Evolutionary conservation across 1,139 yeast genomes (phyloP).

Genomic region (Saccharomyces hybrid): DNA sequence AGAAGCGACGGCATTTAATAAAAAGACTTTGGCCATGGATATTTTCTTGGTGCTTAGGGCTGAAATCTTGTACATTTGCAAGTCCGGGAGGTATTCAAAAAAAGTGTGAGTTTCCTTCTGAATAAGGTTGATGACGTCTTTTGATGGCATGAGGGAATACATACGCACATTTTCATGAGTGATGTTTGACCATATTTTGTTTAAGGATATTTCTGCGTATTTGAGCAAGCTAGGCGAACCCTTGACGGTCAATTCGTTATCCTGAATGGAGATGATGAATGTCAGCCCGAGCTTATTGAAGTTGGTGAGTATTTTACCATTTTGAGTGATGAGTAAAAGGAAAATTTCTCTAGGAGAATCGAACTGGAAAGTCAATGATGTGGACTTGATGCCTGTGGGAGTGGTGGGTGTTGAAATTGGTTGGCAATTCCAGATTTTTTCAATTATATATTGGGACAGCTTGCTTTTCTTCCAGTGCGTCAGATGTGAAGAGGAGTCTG

Average conservation of each 20-base stretch:
- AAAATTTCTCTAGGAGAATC: constrained; percentile 18
- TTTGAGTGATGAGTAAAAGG: constrained; percentile 31
- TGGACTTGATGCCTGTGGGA: constrained; percentile 18
- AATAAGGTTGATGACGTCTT: constrained; percentile 15
- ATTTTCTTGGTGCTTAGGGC: constrained; percentile 26
- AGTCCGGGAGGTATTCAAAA: constrained; percentile 12
- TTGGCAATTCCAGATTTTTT: constrained; percentile 37
- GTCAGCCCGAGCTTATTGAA: constrained; percentile 26
- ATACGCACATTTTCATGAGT: constrained; percentile 32
- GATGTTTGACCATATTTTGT: constrained; percentile 34
- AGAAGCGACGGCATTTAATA: constrained; percentile 21
- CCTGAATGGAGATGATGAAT: constrained; percentile 31
- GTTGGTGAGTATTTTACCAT: constrained; percentile 35
- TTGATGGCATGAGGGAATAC: not conserved
- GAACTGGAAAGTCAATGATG: constrained; percentile 28
- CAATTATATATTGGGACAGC: constrained; percentile 30
- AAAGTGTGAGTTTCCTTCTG: constrained; percentile 21
- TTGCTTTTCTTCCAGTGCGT: constrained; percentile 15
- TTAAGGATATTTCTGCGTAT: constrained; percentile 33
- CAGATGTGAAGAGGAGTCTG: constrained; percentile 1
- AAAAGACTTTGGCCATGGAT: constrained; percentile 18
- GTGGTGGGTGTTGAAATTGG: not conserved
- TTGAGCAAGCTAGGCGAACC: constrained; percentile 29
- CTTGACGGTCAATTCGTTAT: constrained; percentile 29
- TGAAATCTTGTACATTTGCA: constrained; percentile 13